These are phyloP conservation scores for Cutaneotrichosporon spelunceum DNA, from an alignment of 1,284 basidiomycete species.

Conservation along the genomic window DNA sequence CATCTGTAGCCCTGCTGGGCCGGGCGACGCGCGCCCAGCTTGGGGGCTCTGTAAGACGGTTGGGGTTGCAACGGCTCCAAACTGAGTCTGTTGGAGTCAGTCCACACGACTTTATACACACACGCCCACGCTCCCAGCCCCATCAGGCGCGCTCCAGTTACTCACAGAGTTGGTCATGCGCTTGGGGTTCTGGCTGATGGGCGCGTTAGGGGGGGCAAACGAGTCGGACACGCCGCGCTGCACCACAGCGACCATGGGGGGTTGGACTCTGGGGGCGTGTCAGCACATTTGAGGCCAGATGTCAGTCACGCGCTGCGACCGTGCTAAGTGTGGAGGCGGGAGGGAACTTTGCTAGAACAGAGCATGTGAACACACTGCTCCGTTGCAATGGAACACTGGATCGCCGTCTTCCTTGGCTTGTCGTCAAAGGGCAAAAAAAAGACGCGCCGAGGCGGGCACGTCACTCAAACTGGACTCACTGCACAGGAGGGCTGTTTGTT, in stretches of 20 bases:
- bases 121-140: background rate
- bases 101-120: background rate
- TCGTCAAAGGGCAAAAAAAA: background rate
- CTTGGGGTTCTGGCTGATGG: constrained; percentile 11
- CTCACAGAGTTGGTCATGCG: constrained; percentile 19
- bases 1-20: background rate
- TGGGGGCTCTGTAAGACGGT: constrained; percentile 6
- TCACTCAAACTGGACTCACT: constrained; percentile 15
- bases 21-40: constrained; percentile 19
- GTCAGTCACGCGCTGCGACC: background rate
- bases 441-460: background rate
- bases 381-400: background rate
- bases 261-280: constrained; percentile 12
- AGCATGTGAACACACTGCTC: background rate
- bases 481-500: constrained; percentile 19
- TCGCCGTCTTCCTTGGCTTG: background rate
- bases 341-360: background rate
- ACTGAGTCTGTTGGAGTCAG: constrained; percentile 1
- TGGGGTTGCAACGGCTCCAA: constrained; percentile 5
- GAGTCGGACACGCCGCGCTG: constrained; percentile 22
- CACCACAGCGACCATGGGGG: constrained; percentile 6
- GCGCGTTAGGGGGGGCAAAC: constrained; percentile 7
- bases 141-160: background rate
- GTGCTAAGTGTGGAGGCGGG: background rate
- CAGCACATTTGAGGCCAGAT: background rate